A percentile compares a stretch with the other conserved stretches of the same genome.
Conservation (phyloP, 176 grass and related monocot genomes). For the Zoysia pacifica region DNA sequence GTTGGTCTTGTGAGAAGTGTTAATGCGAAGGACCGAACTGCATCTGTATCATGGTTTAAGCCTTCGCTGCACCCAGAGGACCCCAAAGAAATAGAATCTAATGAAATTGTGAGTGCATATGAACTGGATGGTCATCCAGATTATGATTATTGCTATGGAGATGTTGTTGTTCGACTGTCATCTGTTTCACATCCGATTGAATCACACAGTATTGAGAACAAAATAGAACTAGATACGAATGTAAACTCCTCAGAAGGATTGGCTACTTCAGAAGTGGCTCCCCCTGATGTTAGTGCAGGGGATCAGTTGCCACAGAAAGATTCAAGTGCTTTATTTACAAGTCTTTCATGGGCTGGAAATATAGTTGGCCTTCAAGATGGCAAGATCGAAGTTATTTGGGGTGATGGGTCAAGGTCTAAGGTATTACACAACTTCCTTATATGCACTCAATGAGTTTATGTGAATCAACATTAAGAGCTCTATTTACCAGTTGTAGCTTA, state of each 20-base stretch:
- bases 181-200: constrained; percentile 63
- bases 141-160: constrained; percentile 97
- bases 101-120: constrained; percentile 91
- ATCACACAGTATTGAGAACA: constrained; percentile 34
- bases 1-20: constrained; percentile 76
- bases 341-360: constrained; percentile 87
- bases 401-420: constrained; percentile 73
- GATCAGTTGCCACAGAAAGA: constrained; percentile 49
- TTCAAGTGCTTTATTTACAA: constrained; percentile 37
- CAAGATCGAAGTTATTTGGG: constrained; percentile 86
- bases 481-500: neutral
- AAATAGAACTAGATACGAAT: constrained; percentile 51
- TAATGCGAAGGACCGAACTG: constrained; percentile 81
- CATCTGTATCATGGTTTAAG: constrained; percentile 81
- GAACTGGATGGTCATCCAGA: constrained; percentile 94
- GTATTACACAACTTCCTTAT: constrained; percentile 46
- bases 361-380: constrained; percentile 79
- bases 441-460: constrained; percentile 17
- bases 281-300: constrained; percentile 38
- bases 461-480: constrained; percentile 27
- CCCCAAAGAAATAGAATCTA: constrained; percentile 52
- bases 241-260: constrained; percentile 34
- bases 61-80: constrained; percentile 50
- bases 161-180: constrained; percentile 83
- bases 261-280: constrained; percentile 36